A percentile compares a stretch with the other conserved stretches of the same genome.
Evolutionary conservation across 352 stramenopile genomes (phyloP).

Genomic region (Achlya hypogyna): DNA sequence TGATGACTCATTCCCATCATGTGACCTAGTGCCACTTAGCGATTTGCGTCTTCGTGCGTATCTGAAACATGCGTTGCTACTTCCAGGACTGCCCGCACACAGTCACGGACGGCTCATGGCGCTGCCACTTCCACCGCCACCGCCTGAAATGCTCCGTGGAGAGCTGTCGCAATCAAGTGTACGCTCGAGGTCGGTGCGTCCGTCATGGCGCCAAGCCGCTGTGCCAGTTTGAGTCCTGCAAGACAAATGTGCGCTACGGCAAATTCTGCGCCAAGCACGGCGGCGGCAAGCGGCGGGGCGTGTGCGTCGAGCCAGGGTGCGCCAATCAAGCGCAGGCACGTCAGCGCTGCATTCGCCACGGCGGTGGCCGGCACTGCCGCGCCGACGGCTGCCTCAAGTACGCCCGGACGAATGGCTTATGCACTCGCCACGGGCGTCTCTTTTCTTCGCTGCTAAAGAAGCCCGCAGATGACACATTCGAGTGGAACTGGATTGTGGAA

Average conservation of each 20-base stretch:
- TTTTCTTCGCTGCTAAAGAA: neutral
- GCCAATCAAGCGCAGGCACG: neutral
- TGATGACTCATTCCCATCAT: no score
- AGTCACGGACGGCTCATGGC: neutral
- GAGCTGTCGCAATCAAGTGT: conserved; percentile 12
- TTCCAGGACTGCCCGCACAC: neutral
- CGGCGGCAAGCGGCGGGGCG: conserved; percentile 8
- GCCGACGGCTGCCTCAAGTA: neutral
- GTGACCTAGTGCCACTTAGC: no score
- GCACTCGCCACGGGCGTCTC: neutral
- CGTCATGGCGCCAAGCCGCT: conserved; percentile 17
- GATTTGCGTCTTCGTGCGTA: no score
- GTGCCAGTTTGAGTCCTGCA: conserved; percentile 15
- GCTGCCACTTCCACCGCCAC: neutral
- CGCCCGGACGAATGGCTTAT: neutral
- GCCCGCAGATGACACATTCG: no score
- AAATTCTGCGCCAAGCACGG: conserved; percentile 24
- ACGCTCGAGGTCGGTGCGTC: conserved; percentile 18
- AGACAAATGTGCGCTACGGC: conserved; percentile 18
- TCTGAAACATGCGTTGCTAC: neutral
- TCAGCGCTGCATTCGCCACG: neutral
- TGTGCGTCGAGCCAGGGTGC: neutral
- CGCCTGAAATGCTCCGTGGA: conserved; percentile 9
- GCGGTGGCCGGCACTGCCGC: neutral
- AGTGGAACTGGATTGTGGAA: no score